Evolutionary conservation across 805 yeast species (phyloP).

Genomic region (Danielia oregonensis): DNA sequence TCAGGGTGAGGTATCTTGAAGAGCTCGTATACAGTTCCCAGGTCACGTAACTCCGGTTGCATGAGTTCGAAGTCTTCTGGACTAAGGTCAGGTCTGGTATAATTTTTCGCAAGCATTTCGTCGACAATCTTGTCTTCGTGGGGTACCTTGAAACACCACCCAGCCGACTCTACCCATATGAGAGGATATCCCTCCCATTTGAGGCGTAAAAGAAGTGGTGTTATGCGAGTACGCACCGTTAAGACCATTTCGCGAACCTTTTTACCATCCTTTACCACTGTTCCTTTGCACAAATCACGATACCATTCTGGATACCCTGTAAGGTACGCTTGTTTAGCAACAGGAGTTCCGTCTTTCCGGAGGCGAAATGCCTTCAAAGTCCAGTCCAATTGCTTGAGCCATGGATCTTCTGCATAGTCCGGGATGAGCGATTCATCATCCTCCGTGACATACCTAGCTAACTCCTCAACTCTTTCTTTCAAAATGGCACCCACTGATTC

Average conservation of each 20-base stretch:
- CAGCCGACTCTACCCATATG: conserved; percentile 70
- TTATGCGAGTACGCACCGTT: conserved; percentile 67
- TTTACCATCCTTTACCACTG: conserved; percentile 27
- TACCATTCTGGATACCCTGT: conserved; percentile 97
- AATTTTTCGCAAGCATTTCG: conserved; percentile 36
- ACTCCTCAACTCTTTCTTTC: conserved; percentile 54
- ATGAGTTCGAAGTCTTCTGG: conserved; percentile 27
- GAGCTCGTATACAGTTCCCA: conserved; percentile 25
- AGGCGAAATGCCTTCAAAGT: conserved; percentile 52
- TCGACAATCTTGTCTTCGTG: conserved; percentile 25
- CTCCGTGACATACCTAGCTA: conserved; percentile 43
- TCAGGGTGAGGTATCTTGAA: conserved; percentile 88
- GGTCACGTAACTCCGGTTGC: conserved; percentile 21
- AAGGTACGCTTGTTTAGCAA: conserved; percentile 65
- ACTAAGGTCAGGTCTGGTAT: conserved; percentile 26
- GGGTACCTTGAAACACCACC: conserved; percentile 85
- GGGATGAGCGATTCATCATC: conserved; percentile 23
- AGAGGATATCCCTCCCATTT: conserved; percentile 86
- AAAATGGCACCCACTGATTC: conserved; percentile 56
- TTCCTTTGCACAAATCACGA: conserved; percentile 47
- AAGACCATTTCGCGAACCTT: conserved; percentile 46
- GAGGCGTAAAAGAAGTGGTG: conserved; percentile 72
- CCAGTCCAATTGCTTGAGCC: conserved; percentile 94
- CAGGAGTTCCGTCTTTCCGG: conserved; percentile 67
- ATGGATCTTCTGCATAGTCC: conserved; percentile 62